Base-by-base conservation (phyloP, 108 stramenopile genomes). In the Fistulifera pelliculosa region DNA sequence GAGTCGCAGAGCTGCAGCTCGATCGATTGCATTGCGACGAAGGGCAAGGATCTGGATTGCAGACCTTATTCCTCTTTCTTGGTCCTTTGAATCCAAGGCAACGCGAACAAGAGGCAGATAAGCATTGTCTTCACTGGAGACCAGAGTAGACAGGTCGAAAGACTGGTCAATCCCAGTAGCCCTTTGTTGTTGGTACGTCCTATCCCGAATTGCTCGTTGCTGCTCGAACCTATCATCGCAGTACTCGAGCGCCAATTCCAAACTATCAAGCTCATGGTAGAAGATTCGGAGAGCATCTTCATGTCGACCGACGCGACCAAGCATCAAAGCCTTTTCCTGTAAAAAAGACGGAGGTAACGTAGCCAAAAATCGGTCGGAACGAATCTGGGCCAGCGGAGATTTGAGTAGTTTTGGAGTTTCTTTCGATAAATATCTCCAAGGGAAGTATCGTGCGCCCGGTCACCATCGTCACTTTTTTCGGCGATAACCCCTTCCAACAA, bases 31-130 rank as follows among this genome's bases (percentile, higher is more conserved):
- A 57, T 71, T 61, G 40, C 88, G 68, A 53, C 88, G 72, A 41
- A 88, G 74, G 0, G 80, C 77, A 47, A 90, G 52, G 23, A 94
- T 73, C 69, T 90, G 74, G 51, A 94, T 87, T 15, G 93, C 93
- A 18, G 87, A 69, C 19, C 76, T 61, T 13, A 58, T 74, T 31
- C 85, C 90, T 44, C 75, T 64, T 49, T 80, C 68, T 1, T 67
- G 62, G 55, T 86, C 83, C 31, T 70, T 52, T 39, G 85, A 76
- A 27, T 83, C 73, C 16, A 94, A 64, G 14, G 88, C 88, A 16
- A 90, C 93, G 18, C 71, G 78, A 14, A 94, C 73, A 11, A 94
- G 66, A 40, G 93, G 87, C 2, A 94, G 72, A 61, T 94, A 94
- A 10, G 86, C 71, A 66, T 83, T 81, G 61, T 61, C 48, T 39